These are phyloP conservation scores for Coemansia erecta DNA, from an alignment of 192 early-diverging fungal genomes.

Conservation along the genomic window DNA sequence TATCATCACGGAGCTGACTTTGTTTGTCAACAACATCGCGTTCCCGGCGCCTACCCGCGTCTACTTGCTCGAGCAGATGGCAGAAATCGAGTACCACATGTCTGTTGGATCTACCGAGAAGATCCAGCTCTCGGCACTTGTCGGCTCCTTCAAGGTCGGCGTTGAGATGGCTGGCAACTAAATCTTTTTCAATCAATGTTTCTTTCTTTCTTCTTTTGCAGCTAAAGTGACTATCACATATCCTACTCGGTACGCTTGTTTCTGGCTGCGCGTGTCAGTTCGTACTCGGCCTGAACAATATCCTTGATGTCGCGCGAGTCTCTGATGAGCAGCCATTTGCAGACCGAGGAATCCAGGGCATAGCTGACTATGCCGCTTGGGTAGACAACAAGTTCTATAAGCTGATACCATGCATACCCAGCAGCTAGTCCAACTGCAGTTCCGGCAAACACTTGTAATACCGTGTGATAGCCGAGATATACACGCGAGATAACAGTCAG, in stretches of 20 bases:
- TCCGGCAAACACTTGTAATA: conserved; percentile 28
- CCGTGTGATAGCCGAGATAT: conserved; percentile 45
- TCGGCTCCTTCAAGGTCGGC: conserved; percentile 84
- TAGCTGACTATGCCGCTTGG: conserved; percentile 7
- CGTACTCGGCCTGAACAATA: conserved; percentile 41
- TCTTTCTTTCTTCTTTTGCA: not conserved
- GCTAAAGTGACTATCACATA: not conserved
- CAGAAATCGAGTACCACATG: conserved; percentile 85
- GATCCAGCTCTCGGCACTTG: conserved; percentile 81
- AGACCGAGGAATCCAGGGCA: conserved; percentile 10
- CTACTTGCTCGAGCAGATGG: conserved; percentile 75
- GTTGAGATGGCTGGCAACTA: conserved; percentile 59
- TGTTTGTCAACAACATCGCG: conserved; percentile 65
- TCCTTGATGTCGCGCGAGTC: conserved; percentile 31
- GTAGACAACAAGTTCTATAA: conserved; percentile 20
- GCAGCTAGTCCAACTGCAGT: conserved; percentile 13
- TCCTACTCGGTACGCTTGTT: not conserved
- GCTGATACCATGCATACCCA: conserved; percentile 24
- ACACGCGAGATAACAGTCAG: conserved; percentile 32
- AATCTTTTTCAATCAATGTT: not conserved
- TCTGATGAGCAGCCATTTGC: conserved; percentile 41
- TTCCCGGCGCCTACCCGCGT: conserved; percentile 67
- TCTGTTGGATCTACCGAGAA: conserved; percentile 80
- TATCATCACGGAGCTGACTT: conserved; percentile 79
- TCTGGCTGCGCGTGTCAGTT: conserved; percentile 14